phyloP scores from a whole-genome alignment of 2,329 filamentous ascomycete species.

The Graphilbum fragrans region DNA sequence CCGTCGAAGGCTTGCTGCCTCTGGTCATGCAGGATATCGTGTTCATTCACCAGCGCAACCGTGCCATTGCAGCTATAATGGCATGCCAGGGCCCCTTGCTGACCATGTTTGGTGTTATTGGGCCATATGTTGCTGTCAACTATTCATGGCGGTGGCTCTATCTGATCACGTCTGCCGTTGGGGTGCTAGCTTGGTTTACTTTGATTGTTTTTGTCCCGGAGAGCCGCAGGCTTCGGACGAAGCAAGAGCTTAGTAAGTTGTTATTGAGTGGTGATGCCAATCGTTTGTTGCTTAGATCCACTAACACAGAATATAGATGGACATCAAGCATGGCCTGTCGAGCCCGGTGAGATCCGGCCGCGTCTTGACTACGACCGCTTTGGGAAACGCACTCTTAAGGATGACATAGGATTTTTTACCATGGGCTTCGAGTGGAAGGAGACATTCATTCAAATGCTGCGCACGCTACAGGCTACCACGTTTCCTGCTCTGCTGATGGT shows the following conservation, averaged over 20 bases:
- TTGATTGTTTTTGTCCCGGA: conserved; percentile 21
- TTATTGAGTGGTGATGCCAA: neutral
- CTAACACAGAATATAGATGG: conserved; percentile 1
- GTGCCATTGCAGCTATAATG: conserved; percentile 6
- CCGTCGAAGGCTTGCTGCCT: conserved; percentile 24
- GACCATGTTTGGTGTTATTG: conserved; percentile 14
- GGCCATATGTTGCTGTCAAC: conserved; percentile 19
- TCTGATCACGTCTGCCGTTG: conserved; percentile 20
- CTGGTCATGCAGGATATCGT: conserved; percentile 26
- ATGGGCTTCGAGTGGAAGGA: conserved; percentile 17
- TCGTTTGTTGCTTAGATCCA: no score
- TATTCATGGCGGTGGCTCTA: conserved; percentile 24
- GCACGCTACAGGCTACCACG: conserved; percentile 17
- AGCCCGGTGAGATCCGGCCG: conserved; percentile 14
- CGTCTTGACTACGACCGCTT: conserved; percentile 8
- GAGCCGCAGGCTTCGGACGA: conserved; percentile 15
- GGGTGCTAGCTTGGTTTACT: conserved; percentile 20
- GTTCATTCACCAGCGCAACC: conserved; percentile 22
- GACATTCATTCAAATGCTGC: conserved; percentile 14
- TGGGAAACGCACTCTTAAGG: conserved; percentile 14
- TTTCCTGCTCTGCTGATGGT: conserved; percentile 21
- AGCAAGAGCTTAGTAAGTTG: conserved; percentile 10
- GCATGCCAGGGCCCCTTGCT: conserved; percentile 8
- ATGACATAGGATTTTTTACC: conserved; percentile 20
- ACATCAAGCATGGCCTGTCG: conserved; percentile 7